Percentiles rank a stretch among this genome's conserved stretches.
phyloP scores from a whole-genome alignment of 495 filamentous ascomycete genomes.

The Saxophila tyrrhenica region DNA sequence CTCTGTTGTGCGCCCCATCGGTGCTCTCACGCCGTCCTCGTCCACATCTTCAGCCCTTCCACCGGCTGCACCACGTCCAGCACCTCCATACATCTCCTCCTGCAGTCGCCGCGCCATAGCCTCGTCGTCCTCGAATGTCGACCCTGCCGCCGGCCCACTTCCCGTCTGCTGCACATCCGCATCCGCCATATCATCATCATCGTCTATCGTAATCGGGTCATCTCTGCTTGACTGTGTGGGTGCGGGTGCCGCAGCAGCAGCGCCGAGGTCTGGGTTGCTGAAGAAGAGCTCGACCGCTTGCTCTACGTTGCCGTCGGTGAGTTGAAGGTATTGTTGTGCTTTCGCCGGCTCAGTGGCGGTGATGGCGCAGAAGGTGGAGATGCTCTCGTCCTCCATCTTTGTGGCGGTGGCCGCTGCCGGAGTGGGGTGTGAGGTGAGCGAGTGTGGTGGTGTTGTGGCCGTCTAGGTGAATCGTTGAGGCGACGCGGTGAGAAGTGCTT shows the following conservation, averaged over 20 bases:
- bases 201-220: constrained; percentile 29
- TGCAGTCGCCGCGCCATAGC: constrained; percentile 85
- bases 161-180: constrained; percentile 13
- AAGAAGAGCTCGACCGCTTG: constrained; percentile 86
- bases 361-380: constrained; percentile 54
- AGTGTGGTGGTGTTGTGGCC: neutral
- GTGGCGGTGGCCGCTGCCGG: neutral
- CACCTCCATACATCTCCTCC: constrained; percentile 65
- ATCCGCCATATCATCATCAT: constrained; percentile 41
- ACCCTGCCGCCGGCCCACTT: neutral
- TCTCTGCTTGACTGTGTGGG: constrained; percentile 18
- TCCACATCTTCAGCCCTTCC: constrained; percentile 29
- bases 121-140: constrained; percentile 64
- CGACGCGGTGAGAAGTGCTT: no score
- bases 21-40: constrained; percentile 68
- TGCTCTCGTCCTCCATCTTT: constrained; percentile 45
- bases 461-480: no score
- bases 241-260: constrained; percentile 27
- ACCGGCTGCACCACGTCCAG: constrained; percentile 33
- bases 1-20: constrained; percentile 83
- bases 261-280: constrained; percentile 43
- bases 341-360: constrained; percentile 52
- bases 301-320: constrained; percentile 69
- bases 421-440: neutral
- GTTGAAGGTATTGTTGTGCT: constrained; percentile 66